These are phyloP conservation scores for Nymphaea colorata DNA, from an alignment of 164 flowering plant genomes.

Conservation along the genomic window DNA sequence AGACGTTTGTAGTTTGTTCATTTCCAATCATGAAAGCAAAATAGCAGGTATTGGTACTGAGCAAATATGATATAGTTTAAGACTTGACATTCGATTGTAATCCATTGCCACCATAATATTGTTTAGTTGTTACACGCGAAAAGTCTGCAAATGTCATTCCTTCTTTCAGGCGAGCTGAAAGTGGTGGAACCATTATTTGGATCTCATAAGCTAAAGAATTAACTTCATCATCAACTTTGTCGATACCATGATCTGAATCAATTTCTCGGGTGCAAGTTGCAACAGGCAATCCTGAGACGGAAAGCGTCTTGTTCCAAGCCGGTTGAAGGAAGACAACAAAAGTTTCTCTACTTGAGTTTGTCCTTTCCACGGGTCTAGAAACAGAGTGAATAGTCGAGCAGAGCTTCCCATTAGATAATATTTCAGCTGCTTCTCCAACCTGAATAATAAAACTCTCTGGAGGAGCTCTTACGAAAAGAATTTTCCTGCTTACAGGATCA, in stretches of 20 bases:
- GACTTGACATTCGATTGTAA: constrained; percentile 53
- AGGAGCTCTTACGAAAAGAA: constrained; percentile 39
- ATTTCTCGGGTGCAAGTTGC: not conserved
- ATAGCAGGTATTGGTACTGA: not conserved
- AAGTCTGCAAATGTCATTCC: constrained; percentile 96
- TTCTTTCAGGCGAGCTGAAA: constrained; percentile 56
- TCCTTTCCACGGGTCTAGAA: constrained; percentile 29
- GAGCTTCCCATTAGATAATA: constrained; percentile 74
- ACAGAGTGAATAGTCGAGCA: constrained; percentile 89
- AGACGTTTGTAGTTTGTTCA: not conserved
- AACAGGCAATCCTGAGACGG: constrained; percentile 24
- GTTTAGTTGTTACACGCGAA: constrained; percentile 70
- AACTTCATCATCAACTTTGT: constrained; percentile 2
- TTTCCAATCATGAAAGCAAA: not conserved
- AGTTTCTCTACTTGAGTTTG: constrained; percentile 59
- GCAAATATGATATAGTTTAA: not conserved
- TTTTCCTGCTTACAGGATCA: constrained; percentile 35
- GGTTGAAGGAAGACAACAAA: constrained; percentile 95
- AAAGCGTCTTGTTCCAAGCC: constrained; percentile 62
- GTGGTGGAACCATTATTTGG: constrained; percentile 51
- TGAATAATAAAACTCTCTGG: constrained; percentile 69
- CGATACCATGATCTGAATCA: not conserved
- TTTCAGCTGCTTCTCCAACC: constrained; percentile 93
- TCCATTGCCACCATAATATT: constrained; percentile 79
- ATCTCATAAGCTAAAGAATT: constrained; percentile 24